Base-by-base conservation (phyloP, 306 rosid species). In the Senna siamea region DNA sequence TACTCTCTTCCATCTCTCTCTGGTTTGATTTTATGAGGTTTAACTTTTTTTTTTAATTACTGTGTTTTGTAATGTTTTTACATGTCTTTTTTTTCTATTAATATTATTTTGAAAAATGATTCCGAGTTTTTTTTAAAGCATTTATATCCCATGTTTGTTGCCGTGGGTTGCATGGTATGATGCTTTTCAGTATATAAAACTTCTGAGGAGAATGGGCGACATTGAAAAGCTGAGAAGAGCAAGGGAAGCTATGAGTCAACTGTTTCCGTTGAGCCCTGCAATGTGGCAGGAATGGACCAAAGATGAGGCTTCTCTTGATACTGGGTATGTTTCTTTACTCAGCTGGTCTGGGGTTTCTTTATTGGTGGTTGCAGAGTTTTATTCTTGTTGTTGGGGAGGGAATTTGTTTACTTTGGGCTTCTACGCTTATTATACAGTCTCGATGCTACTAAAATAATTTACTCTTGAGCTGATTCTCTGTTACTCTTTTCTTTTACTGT, bases 231-330 rank as follows among this genome's bases (percentile, higher is more conserved):
- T 91, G 69, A 59, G 83, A 73, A 79, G n/a, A 53, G 96, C 97
- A 26, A 85, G 97, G 88, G 97, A 94, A 77, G 79, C 88, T 53
- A 91, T 91, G 97, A 84, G 78, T 71, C 73, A 82, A 63, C 65
- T 85, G 61, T 89, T 89, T 67, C 97, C 98, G 0, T 76, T 94
- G 72, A 87, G 83, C 52, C 93, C 97, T 54, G 35, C 85, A 12
- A 81, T 88, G 91, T 94, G 98, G 98, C 95, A 62, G 74, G 90
- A 91, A 30, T 94, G 98, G 98, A 88, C 91, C 35, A 84, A 85
- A 66, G 98, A 94, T 50, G 95, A 94, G 63, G 81, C 89, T 76
- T 85, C 97, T 80, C 78, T 89, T 59, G 44, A 30, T 71, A 41
- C 86, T 5, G 88, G 86, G 98, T 90, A 48, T 64, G 75, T 41